Evolutionary conservation across 2,329 filamentous ascomycete species (phyloP), one percentile per base, ranked within the genome.

Genomic region (Hymenoscyphus fructigenus): DNA sequence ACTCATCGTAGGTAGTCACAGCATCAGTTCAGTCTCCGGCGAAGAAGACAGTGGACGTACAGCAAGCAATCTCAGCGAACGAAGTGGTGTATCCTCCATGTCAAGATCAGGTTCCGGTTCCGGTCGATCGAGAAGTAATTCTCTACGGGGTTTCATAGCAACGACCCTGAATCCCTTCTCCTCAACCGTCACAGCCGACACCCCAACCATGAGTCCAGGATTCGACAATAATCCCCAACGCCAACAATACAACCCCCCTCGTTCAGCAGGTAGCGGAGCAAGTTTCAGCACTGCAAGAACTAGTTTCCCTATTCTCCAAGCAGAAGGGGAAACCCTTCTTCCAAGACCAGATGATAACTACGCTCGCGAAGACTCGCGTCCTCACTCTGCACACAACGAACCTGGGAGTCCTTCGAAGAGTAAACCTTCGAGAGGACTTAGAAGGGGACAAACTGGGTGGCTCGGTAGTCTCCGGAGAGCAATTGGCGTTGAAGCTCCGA

Each of bases 401-500:
- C 80, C 83, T 1, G 80, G 84, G 0, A 85, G 84, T 60, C 82
- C 88, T 23, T 85, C 85, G 74, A 83, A 88, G 78, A 78, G 72
- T 14, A 88, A 86, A 72, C 79, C 81, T 5, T 38, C 56, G 3
- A 57, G 36, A 1, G 34, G 55, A 15, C 55, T 28, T 15, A 70
- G 4, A 63, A 67, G 23, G 10, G 58, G 68, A 47, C 65, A 67
- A 62, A 65, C 66, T 28, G 69, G 53, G 77, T 91, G 89, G 87
- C 79, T 93, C 12, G 89, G 89, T 26, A 91, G 86, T 58, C 76
- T 93, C 23, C 82, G 85, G 5, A 65, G 68, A 57, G 75, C 71
- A 1, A 74, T 76, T 34, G 53, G 62, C 3, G 61, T 65, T 1
- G 57, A 53, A 23, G 38, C 34, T 6, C 60, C 36, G 23, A 41